Conservation (phyloP, 31 red algal species). For the Endocladia muricata region DNA sequence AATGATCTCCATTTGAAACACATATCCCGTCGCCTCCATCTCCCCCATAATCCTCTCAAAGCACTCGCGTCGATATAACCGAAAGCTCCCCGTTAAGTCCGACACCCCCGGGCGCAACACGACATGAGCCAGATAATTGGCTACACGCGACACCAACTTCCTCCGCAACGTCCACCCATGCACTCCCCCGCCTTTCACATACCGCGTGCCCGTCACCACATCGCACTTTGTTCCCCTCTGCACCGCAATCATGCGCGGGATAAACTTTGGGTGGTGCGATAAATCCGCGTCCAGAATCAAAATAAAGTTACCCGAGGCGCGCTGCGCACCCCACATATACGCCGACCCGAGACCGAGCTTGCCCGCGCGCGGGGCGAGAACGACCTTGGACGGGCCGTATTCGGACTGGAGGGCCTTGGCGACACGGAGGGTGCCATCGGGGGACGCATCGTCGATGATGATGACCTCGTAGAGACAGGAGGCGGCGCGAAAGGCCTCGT, state of each 20-base stretch:
- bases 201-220: slow-evolving; percentile 87
- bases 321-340: slow-evolving; percentile 65
- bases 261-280: slow-evolving; percentile 92
- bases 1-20: slow-evolving; percentile 98
- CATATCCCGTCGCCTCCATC: slow-evolving; percentile 71
- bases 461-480: slow-evolving; percentile 67
- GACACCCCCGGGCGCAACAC: slow-evolving; percentile 74
- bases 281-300: slow-evolving; percentile 93
- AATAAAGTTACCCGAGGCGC: slow-evolving; percentile 66
- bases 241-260: slow-evolving; percentile 66
- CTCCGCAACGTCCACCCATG: slow-evolving; percentile 80
- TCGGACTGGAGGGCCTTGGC: slow-evolving; percentile 67
- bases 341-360: slow-evolving; percentile 86
- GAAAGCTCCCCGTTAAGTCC: slow-evolving; percentile 95
- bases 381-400: slow-evolving; percentile 56
- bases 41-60: slow-evolving; percentile 71
- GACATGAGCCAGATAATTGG: slow-evolving; percentile 83
- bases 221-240: slow-evolving; percentile 49
- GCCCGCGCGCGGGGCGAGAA: slow-evolving; percentile 61
- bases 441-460: slow-evolving; percentile 88
- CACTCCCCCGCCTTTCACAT: slow-evolving; percentile 72
- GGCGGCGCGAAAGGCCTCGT: slow-evolving; percentile 46
- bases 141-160: slow-evolving; percentile 83
- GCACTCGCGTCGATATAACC: slow-evolving; percentile 55
- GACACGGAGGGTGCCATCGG: slow-evolving; percentile 84